A percentile compares a stretch with the other conserved stretches of the same genome.
Conservation (phyloP, 2,329 filamentous ascomycete genomes). For the Ceratocystis smalleyi region DNA sequence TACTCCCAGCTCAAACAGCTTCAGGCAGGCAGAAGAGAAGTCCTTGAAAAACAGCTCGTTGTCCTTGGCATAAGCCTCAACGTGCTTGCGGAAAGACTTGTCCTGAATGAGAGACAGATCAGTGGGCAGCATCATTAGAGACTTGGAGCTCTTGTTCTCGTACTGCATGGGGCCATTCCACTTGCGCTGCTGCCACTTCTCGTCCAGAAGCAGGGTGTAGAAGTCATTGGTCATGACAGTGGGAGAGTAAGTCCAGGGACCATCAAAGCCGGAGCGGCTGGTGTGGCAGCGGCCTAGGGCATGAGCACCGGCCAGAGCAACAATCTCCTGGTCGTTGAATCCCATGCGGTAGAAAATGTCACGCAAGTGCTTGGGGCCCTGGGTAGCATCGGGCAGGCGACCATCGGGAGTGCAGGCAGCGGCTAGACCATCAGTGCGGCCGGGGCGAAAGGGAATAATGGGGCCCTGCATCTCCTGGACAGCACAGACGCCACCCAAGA, state of each 20-base stretch:
- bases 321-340: slow-evolving; percentile 93
- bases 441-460: slow-evolving; percentile 72
- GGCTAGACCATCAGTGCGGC: slow-evolving; percentile 64
- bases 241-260: slow-evolving; percentile 84
- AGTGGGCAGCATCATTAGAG: slow-evolving; percentile 92
- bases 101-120: slow-evolving; percentile 80
- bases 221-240: slow-evolving; percentile 91
- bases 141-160: slow-evolving; percentile 74
- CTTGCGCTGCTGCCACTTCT: slow-evolving; percentile 87
- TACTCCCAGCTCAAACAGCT: slow-evolving; percentile 87
- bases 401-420: slow-evolving; percentile 85
- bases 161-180: slow-evolving; percentile 84
- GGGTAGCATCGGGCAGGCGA: slow-evolving; percentile 61
- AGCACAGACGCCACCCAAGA: slow-evolving; percentile 66
- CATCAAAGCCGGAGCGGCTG: slow-evolving; percentile 73
- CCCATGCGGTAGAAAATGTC: slow-evolving; percentile 94
- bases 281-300: slow-evolving; percentile 80
- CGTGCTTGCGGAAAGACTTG: slow-evolving; percentile 65
- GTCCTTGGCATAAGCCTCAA: slow-evolving; percentile 82
- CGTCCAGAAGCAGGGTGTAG: slow-evolving; percentile 70
- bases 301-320: slow-evolving; percentile 74
- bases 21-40: slow-evolving; percentile 62
- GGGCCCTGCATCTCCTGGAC: slow-evolving; percentile 95
- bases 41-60: slow-evolving; percentile 87
- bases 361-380: slow-evolving; percentile 69